Base-by-base conservation (phyloP, 768 basidiomycete species). In the Kwoniella botswanensis region DNA sequence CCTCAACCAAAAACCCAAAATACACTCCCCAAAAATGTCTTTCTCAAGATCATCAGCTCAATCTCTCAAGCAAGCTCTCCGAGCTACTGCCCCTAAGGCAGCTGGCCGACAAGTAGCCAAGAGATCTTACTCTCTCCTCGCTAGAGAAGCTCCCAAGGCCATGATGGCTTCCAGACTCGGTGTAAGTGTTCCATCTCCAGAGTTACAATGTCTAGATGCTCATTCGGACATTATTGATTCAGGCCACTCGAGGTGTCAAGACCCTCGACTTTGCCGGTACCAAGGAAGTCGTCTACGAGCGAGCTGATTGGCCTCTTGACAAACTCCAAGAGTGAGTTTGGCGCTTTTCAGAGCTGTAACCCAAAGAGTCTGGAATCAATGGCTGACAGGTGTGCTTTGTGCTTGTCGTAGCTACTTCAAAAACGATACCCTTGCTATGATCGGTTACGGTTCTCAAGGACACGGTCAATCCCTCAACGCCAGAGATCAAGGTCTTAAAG, bases 391-490 rank as follows among this genome's bases (percentile, higher is more conserved):
- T 29, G n/a, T 29, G 55, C 12, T 22, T 56, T 21, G 55, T 21
- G 13, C 11, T 13, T 56, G 21, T 18, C 26, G 12, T 70, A 84
- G 83, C 70, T 99, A 96, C 88, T 97, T 99, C 89, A 98, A 98
- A 86, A 92, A 98, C 83, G 97, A 99, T 85, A 98, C 95, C 76
- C 93, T 99, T 66, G 96, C 96, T 73, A 90, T 99, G 85, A 98
- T 98, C 79, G 97, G 97, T 70, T 98, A 99, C 83, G 97, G 97
- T 72, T 98, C 97, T 13, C 81, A 83, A 86, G 95, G 96, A 53
- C 97, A 98, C 85, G 97, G 97, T 21, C 97, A 98, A 86, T 95
- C 96, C 74, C 87, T 99, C 84, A 99, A 99, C 83, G 96, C 97
- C 67, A 94, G 97, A 78, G 97, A 98, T 88, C 96, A 99, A 80